Evolutionary conservation across 1,284 basidiomycete genomes (phyloP), one percentile per base, ranked within the genome.

Genomic region (Boletus austroedulis): DNA sequence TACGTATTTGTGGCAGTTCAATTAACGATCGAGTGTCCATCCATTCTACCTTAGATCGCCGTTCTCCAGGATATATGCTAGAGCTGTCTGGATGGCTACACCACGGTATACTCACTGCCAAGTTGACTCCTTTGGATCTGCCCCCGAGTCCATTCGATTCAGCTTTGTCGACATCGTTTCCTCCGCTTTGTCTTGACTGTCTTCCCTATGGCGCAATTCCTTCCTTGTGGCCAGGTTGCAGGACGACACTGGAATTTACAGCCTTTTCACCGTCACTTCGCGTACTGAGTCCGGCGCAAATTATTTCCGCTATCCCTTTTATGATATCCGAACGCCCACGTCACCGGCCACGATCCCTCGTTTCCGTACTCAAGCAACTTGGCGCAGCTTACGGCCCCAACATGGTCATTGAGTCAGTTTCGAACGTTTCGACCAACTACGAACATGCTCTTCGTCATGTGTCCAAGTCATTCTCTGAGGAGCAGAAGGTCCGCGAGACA

Each of bases 341-440:
- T 38, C 63, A 69, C 53, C 46, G 50, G 9, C 70, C 68, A n/a
- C 66, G 60, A n/a, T 24, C 61, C 24, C 63, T 69, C n/a, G 43
- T 52, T 3, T 64, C 64, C 17, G 61, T 71, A 31, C 60, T 74
- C 17, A 28, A 65, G 53, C 59, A 63, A 4, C 60, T 74, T 28
- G 41, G 19, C 41, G 23, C 57, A 57, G 50, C 68, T 59, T 32
- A 76, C 70, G 40, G 72, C 68, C 10, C 74, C 73, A 24, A 68
- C 76, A 14, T 78, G n/a, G 68, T 60, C n/a, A 64, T 84, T 52
- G 61, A 73, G 44, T 70, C 73, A 8, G 59, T 82, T 26, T 69
- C 65, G 12, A 82, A 84, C 57, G 66, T 79, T 31, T 83, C 84
- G 5, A 60, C 61, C 11, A 66, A 73, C 34, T 76, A 78, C 50